Percentiles rank a stretch among this genome's conserved stretches.
Evolutionary conservation across 495 filamentous ascomycete genomes (phyloP).

Genomic region (Trichoderma orchidacearum): DNA sequence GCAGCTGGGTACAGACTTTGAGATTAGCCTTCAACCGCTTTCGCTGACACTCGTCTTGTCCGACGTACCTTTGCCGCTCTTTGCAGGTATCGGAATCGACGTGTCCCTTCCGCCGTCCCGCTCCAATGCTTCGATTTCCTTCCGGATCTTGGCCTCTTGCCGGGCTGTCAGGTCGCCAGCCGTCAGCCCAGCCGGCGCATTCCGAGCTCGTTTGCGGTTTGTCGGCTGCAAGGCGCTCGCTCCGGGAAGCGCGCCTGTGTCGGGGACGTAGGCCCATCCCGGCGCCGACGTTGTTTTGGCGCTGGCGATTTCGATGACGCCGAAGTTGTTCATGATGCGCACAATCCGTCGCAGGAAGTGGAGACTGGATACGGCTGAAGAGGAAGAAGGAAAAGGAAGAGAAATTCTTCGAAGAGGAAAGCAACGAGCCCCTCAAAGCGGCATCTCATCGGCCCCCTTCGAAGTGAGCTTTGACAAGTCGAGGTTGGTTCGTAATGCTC

Average conservation of each 20-base stretch:
- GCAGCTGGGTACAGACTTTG: background rate
- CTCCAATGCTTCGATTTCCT: conserved; percentile 69
- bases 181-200: conserved; percentile 32
- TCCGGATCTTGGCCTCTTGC: conserved; percentile 61
- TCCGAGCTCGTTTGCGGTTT: conserved; percentile 51
- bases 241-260: conserved; percentile 47
- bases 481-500: too few relatives aligned
- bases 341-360: background rate
- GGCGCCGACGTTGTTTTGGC: conserved; percentile 54
- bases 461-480: too few relatives aligned
- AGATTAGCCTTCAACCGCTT: background rate
- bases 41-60: background rate
- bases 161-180: conserved; percentile 51
- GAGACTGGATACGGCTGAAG: background rate
- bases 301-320: conserved; percentile 63
- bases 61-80: conserved; percentile 12
- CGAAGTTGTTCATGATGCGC: conserved; percentile 38
- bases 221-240: conserved; percentile 31
- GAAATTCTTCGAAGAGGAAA: background rate
- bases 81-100: conserved; percentile 47
- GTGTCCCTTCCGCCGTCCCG: conserved; percentile 63
- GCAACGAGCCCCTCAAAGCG: background rate
- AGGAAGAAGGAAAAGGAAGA: background rate
- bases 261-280: conserved; percentile 80
- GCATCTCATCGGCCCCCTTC: background rate